phyloP scores from a whole-genome alignment of 352 stramenopile species.

The Globisporangium spinosum region DNA sequence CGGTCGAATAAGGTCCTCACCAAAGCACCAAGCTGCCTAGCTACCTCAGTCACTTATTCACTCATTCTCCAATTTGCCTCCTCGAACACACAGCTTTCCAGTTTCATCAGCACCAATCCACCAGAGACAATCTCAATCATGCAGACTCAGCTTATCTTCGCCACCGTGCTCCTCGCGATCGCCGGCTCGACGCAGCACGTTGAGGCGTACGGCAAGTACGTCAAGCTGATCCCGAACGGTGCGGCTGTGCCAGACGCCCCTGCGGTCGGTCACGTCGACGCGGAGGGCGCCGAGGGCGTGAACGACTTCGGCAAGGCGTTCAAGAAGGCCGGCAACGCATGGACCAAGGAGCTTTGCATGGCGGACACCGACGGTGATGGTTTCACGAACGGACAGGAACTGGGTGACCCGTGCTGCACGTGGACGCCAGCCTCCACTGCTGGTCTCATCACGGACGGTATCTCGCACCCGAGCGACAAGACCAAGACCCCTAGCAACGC shows the following conservation, averaged over 20 bases:
- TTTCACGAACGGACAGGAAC: conserved; percentile 81
- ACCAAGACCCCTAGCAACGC: conserved; percentile 48
- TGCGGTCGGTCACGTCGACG: conserved; percentile 55
- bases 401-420: conserved; percentile 81
- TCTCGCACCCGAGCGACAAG: conserved; percentile 58
- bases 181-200: conserved; percentile 3
- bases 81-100: not conserved
- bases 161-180: conserved; percentile 11
- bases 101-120: not conserved
- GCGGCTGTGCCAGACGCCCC: conserved; percentile 35
- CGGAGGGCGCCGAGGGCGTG: conserved; percentile 36
- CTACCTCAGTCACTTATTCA: not conserved
- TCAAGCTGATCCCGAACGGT: conserved; percentile 52
- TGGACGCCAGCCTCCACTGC: conserved; percentile 51
- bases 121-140: conserved; percentile 3
- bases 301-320: conserved; percentile 74
- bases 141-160: conserved; percentile 9
- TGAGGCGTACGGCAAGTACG: conserved; percentile 42
- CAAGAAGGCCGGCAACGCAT: conserved; percentile 35
- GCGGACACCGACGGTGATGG: conserved; percentile 77
- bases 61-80: conserved; percentile 2
- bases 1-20: not conserved
- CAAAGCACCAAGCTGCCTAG: not conserved
- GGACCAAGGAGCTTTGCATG: conserved; percentile 52
- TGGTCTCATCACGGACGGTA: conserved; percentile 47